Conservation (phyloP, 345 rosid genomes). For the Dovyalis caffra region DNA sequence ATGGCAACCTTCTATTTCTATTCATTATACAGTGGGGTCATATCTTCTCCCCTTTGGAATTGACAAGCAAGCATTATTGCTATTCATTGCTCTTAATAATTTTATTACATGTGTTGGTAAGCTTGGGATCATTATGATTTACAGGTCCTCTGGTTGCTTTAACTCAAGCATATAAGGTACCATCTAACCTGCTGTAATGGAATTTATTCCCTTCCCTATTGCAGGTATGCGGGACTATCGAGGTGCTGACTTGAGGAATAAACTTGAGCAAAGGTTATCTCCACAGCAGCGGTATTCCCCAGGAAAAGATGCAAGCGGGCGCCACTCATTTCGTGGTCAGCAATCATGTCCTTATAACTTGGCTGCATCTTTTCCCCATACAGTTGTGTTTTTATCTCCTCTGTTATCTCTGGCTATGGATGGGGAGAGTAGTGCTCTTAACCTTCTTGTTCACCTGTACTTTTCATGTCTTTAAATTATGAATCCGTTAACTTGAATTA, state of each 20-base stretch:
- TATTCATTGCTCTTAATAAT: constrained; percentile 50
- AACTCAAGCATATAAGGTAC: constrained; percentile 17
- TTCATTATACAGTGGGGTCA: constrained; percentile 39
- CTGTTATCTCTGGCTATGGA: background rate
- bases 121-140: constrained; percentile 33
- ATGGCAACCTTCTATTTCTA: constrained; percentile 39
- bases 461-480: background rate
- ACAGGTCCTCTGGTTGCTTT: constrained; percentile 30
- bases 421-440: background rate
- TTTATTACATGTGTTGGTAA: constrained; percentile 49
- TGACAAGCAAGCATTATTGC: constrained; percentile 55
- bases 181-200: constrained; percentile 29
- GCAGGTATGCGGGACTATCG: constrained; percentile 62
- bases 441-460: too few species aligned
- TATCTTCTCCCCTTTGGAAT: constrained; percentile 49
- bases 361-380: background rate
- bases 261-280: constrained; percentile 71
- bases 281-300: constrained; percentile 58
- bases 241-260: constrained; percentile 77
- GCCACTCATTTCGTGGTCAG: constrained; percentile 51
- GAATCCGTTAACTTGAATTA: background rate
- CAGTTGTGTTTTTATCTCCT: background rate
- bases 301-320: constrained; percentile 46
- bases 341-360: constrained; percentile 13
- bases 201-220: constrained; percentile 27